Evolutionary conservation across 805 yeast species (phyloP).

Genomic region (Wickerhamiella hasegawae): DNA sequence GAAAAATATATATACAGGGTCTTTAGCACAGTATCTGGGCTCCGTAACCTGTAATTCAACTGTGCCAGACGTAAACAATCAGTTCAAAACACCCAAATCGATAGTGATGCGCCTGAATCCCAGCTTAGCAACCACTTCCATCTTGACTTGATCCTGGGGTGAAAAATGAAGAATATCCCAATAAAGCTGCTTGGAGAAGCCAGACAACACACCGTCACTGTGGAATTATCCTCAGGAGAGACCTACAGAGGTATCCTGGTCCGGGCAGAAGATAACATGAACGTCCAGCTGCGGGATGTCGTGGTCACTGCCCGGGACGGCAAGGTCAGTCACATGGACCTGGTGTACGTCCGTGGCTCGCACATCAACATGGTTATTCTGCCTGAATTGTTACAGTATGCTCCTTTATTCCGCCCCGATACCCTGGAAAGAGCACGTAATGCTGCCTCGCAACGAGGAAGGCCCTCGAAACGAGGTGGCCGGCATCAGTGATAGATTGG

Average conservation of each 20-base stretch:
- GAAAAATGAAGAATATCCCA: constrained; percentile 66
- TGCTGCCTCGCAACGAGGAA: too few species aligned
- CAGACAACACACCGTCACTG: constrained; percentile 67
- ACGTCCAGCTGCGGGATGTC: constrained; percentile 69
- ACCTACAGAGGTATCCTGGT: constrained; percentile 74
- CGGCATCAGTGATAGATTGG: too few species aligned
- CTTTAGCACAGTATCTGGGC: too few species aligned
- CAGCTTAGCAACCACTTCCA: too few species aligned
- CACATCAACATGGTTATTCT: constrained; percentile 69
- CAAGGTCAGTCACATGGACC: constrained; percentile 55
- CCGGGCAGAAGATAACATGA: constrained; percentile 86
- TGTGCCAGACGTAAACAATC: too few species aligned
- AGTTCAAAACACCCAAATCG: too few species aligned
- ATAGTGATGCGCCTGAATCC: too few species aligned
- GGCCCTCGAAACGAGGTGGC: too few species aligned
- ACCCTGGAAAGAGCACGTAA: too few species aligned
- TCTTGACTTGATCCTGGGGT: too few species aligned
- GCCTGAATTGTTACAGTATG: constrained; percentile 74
- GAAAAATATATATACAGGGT: too few species aligned
- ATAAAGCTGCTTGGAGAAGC: constrained; percentile 77
- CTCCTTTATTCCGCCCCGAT: constrained; percentile 62
- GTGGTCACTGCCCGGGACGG: constrained; percentile 68
- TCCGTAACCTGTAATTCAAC: too few species aligned
- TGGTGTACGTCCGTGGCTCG: constrained; percentile 83
- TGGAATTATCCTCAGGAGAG: constrained; percentile 76